Conservation (phyloP, 2,329 filamentous ascomycete genomes). For the Rutstroemia sp. region DNA sequence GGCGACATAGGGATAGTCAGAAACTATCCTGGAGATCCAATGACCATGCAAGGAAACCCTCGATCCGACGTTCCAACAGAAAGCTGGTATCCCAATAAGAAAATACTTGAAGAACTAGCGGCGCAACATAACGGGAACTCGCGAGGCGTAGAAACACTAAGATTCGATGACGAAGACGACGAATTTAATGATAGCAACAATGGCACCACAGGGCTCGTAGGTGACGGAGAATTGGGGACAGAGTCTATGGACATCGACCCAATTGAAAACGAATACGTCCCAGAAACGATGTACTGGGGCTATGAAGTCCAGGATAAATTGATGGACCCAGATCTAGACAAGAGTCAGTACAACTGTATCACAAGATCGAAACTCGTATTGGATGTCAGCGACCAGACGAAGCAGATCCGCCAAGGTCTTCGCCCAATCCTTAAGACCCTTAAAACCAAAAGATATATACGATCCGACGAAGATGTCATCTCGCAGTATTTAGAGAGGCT, state of each 20-base stretch:
- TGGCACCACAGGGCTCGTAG: too few relatives aligned
- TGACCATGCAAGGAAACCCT: neutral
- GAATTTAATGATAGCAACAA: neutral
- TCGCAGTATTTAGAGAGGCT: slow-evolving; percentile 12
- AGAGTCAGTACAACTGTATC: slow-evolving; percentile 9
- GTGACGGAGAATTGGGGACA: too few relatives aligned
- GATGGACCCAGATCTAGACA: slow-evolving; percentile 5
- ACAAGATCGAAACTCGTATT: slow-evolving; percentile 13
- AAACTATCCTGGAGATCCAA: slow-evolving; percentile 12
- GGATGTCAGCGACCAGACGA: slow-evolving; percentile 12
- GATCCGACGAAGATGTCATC: slow-evolving; percentile 13
- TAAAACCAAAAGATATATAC: slow-evolving; percentile 3
- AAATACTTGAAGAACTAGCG: neutral
- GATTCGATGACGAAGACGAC: neutral
- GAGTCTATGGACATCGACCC: neutral
- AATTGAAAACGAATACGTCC: neutral
- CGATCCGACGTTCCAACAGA: slow-evolving; percentile 14
- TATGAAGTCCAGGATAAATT: slow-evolving; percentile 11
- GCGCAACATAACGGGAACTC: neutral
- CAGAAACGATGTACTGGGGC: slow-evolving; percentile 8
- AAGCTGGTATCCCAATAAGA: slow-evolving; percentile 12
- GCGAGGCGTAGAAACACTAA: neutral
- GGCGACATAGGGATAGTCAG: slow-evolving; percentile 5
- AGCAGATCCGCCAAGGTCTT: slow-evolving; percentile 10
- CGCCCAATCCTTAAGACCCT: slow-evolving; percentile 3